A percentile compares a stretch with the other conserved stretches of the same genome.
Evolutionary conservation across 1,139 yeast genomes (phyloP).

Genomic region (Nakaseomyces glabratus): DNA sequence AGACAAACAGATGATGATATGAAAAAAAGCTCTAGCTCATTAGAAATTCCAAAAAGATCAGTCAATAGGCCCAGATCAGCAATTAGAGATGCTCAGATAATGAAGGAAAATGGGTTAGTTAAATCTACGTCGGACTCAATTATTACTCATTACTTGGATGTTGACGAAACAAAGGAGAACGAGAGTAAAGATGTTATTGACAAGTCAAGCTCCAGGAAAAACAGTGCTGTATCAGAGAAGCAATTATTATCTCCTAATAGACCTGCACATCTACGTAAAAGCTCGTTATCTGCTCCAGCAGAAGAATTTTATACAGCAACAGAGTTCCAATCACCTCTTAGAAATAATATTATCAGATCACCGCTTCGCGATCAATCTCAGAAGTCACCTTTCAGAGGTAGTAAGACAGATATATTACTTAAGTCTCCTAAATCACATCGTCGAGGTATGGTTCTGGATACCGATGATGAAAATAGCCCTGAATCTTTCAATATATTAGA

Average conservation of each 20-base stretch:
- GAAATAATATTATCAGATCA: slow-evolving; percentile 1
- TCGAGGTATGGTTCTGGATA: slow-evolving; percentile 11
- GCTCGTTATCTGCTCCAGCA: neutral
- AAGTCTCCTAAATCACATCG: slow-evolving; percentile 11
- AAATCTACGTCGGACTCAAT: slow-evolving; percentile 5
- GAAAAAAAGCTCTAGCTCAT: neutral
- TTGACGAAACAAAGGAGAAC: neutral
- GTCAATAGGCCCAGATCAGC: slow-evolving; percentile 2
- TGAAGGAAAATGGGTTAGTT: neutral
- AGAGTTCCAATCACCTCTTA: slow-evolving; percentile 4
- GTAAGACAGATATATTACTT: slow-evolving; percentile 2
- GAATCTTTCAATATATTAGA: slow-evolving; percentile 2
- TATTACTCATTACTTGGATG: slow-evolving; percentile 2
- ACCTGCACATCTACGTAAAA: neutral
- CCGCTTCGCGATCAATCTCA: neutral
- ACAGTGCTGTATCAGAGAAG: too few relatives aligned
- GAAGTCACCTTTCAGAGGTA: slow-evolving; percentile 9
- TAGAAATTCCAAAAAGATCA: slow-evolving; percentile 5
- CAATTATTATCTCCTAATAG: slow-evolving; percentile 5
- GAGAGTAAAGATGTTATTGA: neutral
- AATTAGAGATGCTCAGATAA: neutral
- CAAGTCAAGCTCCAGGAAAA: neutral
- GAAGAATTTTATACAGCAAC: slow-evolving; percentile 5
- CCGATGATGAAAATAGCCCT: slow-evolving; percentile 8
- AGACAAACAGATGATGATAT: too few relatives aligned